A percentile compares a stretch with the other conserved stretches of the same genome.
Conservation (phyloP, 2,329 filamentous ascomycete species). For the Cordyceps cicadae region DNA sequence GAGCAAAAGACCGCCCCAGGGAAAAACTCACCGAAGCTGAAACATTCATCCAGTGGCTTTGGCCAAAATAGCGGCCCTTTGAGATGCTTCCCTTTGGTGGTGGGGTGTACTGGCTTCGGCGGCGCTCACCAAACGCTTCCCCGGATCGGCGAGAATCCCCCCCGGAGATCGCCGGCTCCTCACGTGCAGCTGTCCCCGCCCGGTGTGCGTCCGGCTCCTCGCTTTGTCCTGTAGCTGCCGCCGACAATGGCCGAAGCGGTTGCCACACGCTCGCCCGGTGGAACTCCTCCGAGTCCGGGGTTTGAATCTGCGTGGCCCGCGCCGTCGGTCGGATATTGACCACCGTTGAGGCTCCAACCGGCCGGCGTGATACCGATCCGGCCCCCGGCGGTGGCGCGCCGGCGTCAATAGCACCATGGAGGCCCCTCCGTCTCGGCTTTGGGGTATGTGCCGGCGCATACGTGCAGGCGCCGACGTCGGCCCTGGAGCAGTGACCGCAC, state of each 20-base stretch:
- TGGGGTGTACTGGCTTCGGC: neutral
- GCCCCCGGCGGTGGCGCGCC: neutral
- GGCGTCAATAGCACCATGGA: neutral
- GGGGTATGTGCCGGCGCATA: constrained; percentile 35
- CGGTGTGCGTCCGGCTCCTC: neutral
- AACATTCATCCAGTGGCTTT: constrained; percentile 44
- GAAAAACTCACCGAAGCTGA: constrained; percentile 27
- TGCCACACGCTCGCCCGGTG: neutral
- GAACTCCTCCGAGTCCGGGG: neutral
- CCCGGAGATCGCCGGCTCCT: too few relatives aligned
- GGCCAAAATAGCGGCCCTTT: constrained; percentile 38
- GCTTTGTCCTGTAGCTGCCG: neutral
- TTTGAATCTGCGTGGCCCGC: neutral
- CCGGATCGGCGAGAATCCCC: neutral
- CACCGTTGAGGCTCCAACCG: neutral
- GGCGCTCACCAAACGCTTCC: neutral
- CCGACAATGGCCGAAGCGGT: neutral
- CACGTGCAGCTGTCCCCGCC: neutral
- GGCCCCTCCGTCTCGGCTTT: neutral
- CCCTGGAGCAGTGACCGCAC: constrained; percentile 51
- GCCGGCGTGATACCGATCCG: neutral
- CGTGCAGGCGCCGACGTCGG: constrained; percentile 37
- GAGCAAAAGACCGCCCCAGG: neutral
- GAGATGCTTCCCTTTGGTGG: constrained; percentile 28
- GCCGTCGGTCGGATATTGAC: neutral